phyloP scores from a whole-genome alignment of 1,139 yeast species.

The Candida sp. region DNA sequence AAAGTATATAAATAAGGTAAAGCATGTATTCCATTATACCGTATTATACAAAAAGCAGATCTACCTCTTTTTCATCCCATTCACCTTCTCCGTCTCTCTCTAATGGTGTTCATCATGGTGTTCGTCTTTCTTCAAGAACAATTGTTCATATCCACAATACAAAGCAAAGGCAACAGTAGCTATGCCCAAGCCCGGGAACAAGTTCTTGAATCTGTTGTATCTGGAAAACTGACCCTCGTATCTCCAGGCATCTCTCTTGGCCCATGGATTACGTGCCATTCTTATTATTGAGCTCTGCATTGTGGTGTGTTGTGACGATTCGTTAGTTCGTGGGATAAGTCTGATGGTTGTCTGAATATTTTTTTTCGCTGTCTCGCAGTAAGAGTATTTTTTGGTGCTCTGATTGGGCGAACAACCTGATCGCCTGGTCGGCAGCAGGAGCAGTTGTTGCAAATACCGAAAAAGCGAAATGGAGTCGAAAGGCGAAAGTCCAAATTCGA shows the following conservation, averaged over 20 bases:
- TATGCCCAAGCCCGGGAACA: slow-evolving; percentile 86
- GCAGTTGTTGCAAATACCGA: not conserved
- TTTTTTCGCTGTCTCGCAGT: not conserved
- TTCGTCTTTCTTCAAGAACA: slow-evolving; percentile 38
- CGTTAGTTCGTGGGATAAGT: not conserved
- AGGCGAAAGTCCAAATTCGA: not conserved
- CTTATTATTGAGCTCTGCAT: slow-evolving; percentile 6
- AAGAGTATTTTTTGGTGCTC: not conserved
- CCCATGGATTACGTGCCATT: slow-evolving; percentile 45
- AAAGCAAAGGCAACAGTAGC: slow-evolving; percentile 79
- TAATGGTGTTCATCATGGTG: slow-evolving; percentile 28
- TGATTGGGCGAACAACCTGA: slow-evolving; percentile 2
- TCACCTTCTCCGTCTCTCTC: not conserved
- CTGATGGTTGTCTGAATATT: not conserved
- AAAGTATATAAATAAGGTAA: slow-evolving; percentile 3
- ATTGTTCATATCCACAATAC: slow-evolving; percentile 67
- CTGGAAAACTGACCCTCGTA: slow-evolving; percentile 83
- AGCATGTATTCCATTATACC: no score
- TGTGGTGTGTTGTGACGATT: not conserved
- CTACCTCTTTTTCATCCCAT: not conserved
- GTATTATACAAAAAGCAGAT: not conserved
- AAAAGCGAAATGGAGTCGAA: not conserved
- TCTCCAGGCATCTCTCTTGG: slow-evolving; percentile 90
- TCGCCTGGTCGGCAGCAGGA: not conserved
- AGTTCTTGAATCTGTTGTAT: slow-evolving; percentile 67